These are phyloP conservation scores for Penicillium desertorum DNA, from an alignment of 495 filamentous ascomycete genomes.

Conservation along the genomic window DNA sequence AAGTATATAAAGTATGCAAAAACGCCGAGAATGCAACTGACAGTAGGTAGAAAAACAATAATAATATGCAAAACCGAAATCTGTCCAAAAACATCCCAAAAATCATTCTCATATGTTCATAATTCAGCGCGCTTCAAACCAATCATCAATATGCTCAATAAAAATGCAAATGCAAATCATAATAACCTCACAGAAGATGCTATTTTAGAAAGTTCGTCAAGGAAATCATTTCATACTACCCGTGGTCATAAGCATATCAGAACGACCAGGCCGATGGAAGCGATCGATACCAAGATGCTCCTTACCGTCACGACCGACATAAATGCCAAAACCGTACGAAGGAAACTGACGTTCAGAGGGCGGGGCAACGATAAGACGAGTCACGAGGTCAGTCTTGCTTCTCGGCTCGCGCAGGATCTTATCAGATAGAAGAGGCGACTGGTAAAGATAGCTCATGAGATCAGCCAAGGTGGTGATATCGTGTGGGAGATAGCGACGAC, in stretches of 20 bases:
- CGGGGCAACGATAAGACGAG: slow-evolving; percentile 53
- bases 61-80: not conserved
- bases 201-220: not conserved
- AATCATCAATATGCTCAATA: slow-evolving; percentile 17
- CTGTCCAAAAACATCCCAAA: not conserved
- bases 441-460: slow-evolving; percentile 71
- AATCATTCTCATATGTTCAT: not conserved
- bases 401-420: slow-evolving; percentile 59
- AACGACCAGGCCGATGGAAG: slow-evolving; percentile 47
- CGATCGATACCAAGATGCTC: slow-evolving; percentile 69
- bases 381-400: slow-evolving; percentile 62
- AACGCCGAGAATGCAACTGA: slow-evolving; percentile 16
- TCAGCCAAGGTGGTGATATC: slow-evolving; percentile 69
- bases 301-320: slow-evolving; percentile 58
- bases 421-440: slow-evolving; percentile 66
- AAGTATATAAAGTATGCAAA: slow-evolving; percentile 5
- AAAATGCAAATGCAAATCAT: slow-evolving; percentile 20
- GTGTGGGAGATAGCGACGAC: slow-evolving; percentile 64
- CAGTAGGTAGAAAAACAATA: not conserved
- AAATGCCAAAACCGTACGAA: slow-evolving; percentile 62
- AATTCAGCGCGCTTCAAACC: not conserved
- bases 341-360: slow-evolving; percentile 49
- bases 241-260: slow-evolving; percentile 48
- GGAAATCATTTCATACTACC: slow-evolving; percentile 32
- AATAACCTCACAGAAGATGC: slow-evolving; percentile 1